Evolutionary conservation across 345 rosid genomes (phyloP).

Genomic region (Euclidium syriacum): DNA sequence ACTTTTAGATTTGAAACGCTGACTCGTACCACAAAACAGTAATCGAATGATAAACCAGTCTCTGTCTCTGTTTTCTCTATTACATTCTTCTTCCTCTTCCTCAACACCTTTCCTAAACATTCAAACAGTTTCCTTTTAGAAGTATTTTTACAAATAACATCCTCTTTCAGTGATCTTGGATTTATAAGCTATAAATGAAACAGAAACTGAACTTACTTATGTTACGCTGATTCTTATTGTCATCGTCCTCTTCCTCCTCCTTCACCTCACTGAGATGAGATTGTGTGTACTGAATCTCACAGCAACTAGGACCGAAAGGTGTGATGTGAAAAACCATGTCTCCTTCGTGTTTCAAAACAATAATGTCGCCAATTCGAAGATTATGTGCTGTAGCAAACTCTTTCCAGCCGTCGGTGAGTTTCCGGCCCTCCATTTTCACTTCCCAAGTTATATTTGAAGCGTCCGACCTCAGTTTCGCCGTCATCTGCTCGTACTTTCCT

Average conservation of each 20-base stretch:
- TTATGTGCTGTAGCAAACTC: slow-evolving; percentile 16
- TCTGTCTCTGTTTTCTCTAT: neutral
- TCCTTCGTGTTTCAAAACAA: slow-evolving; percentile 23
- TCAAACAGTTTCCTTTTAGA: neutral
- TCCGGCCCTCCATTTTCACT: slow-evolving; percentile 12
- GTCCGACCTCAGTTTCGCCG: slow-evolving; percentile 1
- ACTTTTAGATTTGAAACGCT: slow-evolving; percentile 2
- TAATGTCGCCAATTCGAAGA: slow-evolving; percentile 17
- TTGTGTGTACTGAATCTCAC: slow-evolving; percentile 18
- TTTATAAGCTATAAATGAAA: neutral
- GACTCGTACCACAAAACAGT: slow-evolving; percentile 17
- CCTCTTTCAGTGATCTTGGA: neutral
- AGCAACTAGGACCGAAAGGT: slow-evolving; percentile 10
- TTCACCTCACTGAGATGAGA: slow-evolving; percentile 1
- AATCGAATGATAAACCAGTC: neutral
- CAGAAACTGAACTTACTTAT: slow-evolving; percentile 4
- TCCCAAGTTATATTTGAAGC: slow-evolving; percentile 7
- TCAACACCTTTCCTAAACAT: neutral
- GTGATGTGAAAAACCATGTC: slow-evolving; percentile 17
- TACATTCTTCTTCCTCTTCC: neutral
- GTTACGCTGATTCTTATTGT: neutral
- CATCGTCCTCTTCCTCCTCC: neutral
- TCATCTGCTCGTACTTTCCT: neutral
- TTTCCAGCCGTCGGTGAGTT: slow-evolving; percentile 20
- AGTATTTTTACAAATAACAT: neutral